Conservation (phyloP, 2,329 filamentous ascomycete species). For the Talaromyces sp. region DNA sequence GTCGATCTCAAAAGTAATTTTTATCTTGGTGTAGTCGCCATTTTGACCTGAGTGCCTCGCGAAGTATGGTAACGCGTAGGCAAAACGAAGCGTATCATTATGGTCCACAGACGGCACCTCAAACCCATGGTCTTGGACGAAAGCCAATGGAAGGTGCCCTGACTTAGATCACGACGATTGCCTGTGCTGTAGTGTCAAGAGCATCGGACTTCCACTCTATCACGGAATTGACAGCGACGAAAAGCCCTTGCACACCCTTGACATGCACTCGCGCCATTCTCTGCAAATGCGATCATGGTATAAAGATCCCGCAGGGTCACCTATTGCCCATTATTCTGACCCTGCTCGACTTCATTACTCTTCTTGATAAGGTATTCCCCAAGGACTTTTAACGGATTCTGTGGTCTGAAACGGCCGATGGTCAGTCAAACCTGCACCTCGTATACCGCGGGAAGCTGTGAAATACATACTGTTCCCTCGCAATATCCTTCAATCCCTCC, state of each 20-base stretch:
- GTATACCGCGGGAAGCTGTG: conserved; percentile 8
- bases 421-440: neutral
- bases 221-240: neutral
- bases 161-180: neutral
- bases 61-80: neutral
- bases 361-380: conserved; percentile 70
- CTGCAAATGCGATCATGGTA: conserved; percentile 29
- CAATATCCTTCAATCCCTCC: conserved; percentile 72
- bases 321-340: conserved; percentile 9
- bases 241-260: neutral
- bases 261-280: conserved; percentile 21
- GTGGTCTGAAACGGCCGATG: conserved; percentile 53
- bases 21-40: neutral
- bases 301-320: no score
- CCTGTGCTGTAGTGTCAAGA: neutral
- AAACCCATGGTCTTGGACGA: neutral
- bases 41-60: neutral
- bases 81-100: neutral
- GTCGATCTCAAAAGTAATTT: no score
- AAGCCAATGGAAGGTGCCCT: neutral
- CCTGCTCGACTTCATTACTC: conserved; percentile 62
- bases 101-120: neutral
- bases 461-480: conserved; percentile 68
- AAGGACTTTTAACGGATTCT: conserved; percentile 66
- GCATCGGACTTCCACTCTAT: neutral